Base-by-base conservation (phyloP, 2,329 filamentous ascomycete species). In the Truncatella angustata region DNA sequence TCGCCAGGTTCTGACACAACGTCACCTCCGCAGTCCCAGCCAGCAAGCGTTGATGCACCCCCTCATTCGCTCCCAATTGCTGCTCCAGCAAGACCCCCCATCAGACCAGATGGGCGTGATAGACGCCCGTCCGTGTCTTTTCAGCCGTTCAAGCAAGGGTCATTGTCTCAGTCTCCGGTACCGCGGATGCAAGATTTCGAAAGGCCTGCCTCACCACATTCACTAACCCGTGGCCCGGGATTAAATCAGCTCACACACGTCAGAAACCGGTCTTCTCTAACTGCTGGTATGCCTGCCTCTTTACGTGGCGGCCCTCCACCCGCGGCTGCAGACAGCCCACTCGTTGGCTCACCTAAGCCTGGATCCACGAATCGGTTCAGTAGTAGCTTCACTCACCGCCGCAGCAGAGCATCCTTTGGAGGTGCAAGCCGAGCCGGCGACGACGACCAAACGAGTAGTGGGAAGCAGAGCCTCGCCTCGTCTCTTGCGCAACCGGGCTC, bases 81-180 rank as follows among this genome's bases (percentile, higher is more conserved):
- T n/a, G 35, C 47, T 10, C 62, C 63, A 20, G 60, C 61, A 21
- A 62, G 59, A 46, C 67, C 71, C 23, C 70, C 69, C 1, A 54
- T 75, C 36, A 75, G 76, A 46, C 72, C 70, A 12, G 83, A 88
- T 39, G 75, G 73, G 20, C 63, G 80, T 44, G 79, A 79, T 49
- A 82, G 91, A 60, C 84, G 91, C 49, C 86, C 89, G 5, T 97
- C 91, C 0, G 83, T 96, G 20, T 95, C 90, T 1, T 96, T 97
- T 63, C 90, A 95, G 61, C 92, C 93, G 0, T 99, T 99, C 76
- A 99, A 99, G 70, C 90, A 92, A 12, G 93, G 93, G 10, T 95
- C 93, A 1, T 76, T 97, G n/a, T 96, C 92, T 2, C 91, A 89
- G 4, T 97, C 92, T 4, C 93, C 92, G 0, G 67, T 78, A n/a